phyloP scores from a whole-genome alignment of 116 monocot genomes.

The Dioscorea cayenensis region DNA sequence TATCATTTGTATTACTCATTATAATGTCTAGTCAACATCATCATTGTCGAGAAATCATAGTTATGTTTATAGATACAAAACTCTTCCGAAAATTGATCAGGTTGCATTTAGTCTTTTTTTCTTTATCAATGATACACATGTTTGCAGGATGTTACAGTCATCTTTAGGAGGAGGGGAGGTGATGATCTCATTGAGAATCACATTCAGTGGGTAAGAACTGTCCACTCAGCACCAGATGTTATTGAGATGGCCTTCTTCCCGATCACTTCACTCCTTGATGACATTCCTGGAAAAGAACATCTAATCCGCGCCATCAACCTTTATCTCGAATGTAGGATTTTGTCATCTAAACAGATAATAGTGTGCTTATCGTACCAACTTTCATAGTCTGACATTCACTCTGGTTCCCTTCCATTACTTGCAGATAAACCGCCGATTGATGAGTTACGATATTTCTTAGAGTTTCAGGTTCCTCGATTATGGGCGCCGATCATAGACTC shows the following conservation, averaged over 20 bases:
- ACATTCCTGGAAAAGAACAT: conserved; percentile 74
- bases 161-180: conserved; percentile 89
- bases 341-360: neutral
- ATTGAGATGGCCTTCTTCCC: conserved; percentile 78
- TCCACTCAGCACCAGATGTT: conserved; percentile 61
- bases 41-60: too few relatives aligned
- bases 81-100: neutral
- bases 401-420: conserved; percentile 1
- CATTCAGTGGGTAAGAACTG: conserved; percentile 62
- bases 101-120: neutral
- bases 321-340: conserved; percentile 78
- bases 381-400: neutral
- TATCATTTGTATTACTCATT: too few relatives aligned
- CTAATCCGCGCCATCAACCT: conserved; percentile 72
- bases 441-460: conserved; percentile 76
- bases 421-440: conserved; percentile 91
- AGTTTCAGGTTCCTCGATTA: conserved; percentile 73
- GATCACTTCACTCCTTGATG: conserved; percentile 65
- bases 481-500: conserved; percentile 77
- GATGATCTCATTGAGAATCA: conserved; percentile 73
- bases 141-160: conserved; percentile 86
- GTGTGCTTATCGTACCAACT: neutral
- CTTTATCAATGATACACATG: conserved; percentile 2
- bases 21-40: too few relatives aligned
- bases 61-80: too few relatives aligned